Conservation (phyloP, 345 rosid species). For the Euphorbia peplus region DNA sequence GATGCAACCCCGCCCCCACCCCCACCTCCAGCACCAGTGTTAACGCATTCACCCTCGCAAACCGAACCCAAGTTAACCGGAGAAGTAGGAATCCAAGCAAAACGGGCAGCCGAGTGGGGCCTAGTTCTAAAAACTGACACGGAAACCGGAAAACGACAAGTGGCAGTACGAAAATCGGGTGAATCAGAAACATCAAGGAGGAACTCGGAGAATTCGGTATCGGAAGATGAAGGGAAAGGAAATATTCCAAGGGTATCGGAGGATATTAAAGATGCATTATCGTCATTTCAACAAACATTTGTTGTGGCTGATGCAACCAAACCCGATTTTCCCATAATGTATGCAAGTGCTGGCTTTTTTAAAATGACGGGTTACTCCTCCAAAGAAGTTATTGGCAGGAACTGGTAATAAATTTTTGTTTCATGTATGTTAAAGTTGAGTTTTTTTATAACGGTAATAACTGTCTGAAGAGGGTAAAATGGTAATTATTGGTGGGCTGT, state of each 20-base stretch:
- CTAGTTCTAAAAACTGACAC: constrained; percentile 67
- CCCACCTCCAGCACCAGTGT: constrained; percentile 12
- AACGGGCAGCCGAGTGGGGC: constrained; percentile 99
- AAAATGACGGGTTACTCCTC: constrained; percentile 96
- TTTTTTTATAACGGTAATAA: constrained; percentile 10
- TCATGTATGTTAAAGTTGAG: background rate
- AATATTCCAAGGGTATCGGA: constrained; percentile 71
- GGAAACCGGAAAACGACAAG: constrained; percentile 84
- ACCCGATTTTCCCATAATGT: constrained; percentile 83
- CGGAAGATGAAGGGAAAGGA: constrained; percentile 47
- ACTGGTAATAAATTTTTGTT: constrained; percentile 45
- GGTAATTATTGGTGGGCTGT: background rate
- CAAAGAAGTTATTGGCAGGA: constrained; percentile 89
- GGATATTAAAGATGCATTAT: constrained; percentile 71
- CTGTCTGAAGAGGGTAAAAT: constrained; percentile 1
- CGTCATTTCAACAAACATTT: constrained; percentile 89
- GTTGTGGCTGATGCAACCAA: constrained; percentile 94
- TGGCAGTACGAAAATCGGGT: constrained; percentile 69
- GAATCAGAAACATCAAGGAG: constrained; percentile 51
- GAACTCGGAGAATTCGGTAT: constrained; percentile 64
- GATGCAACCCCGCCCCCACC: constrained; percentile 31
- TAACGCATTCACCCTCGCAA: constrained; percentile 14
- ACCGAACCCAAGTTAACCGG: constrained; percentile 17
- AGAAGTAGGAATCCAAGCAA: constrained; percentile 55
- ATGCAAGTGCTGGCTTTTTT: constrained; percentile 97